Conservation (phyloP, 2,329 filamentous ascomycete genomes). For the Nemania abortiva region DNA sequence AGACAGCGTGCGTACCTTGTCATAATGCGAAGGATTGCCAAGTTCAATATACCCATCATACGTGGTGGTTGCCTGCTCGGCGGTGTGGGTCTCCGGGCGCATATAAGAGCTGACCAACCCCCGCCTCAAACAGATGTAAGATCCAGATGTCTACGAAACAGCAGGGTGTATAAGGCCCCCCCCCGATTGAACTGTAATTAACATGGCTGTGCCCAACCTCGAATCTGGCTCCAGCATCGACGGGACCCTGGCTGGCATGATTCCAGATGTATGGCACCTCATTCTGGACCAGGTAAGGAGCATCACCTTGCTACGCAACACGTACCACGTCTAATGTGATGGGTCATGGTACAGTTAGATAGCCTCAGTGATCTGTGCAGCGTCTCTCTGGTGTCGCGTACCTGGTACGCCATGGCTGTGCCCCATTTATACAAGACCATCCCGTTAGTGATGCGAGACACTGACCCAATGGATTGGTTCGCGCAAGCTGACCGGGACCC, state of each 20-base stretch:
- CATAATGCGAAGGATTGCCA: no score
- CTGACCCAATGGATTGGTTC: background rate
- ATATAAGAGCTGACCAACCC: no score
- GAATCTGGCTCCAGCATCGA: background rate
- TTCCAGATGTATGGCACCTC: slow-evolving; percentile 15
- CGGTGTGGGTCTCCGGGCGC: no score
- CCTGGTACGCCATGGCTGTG: slow-evolving; percentile 22
- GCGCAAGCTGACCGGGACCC: no score
- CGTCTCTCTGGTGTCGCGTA: slow-evolving; percentile 22
- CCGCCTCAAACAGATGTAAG: no score
- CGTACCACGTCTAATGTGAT: slow-evolving; percentile 15
- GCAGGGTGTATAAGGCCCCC: no score
- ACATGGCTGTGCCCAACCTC: slow-evolving; percentile 1
- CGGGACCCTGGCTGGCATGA: background rate
- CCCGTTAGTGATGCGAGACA: background rate
- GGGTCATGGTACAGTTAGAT: slow-evolving; percentile 17
- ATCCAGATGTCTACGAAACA: no score
- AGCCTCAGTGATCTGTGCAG: slow-evolving; percentile 24
- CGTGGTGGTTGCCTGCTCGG: no score
- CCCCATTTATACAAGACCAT: slow-evolving; percentile 31
- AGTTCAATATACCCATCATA: no score
- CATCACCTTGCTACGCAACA: background rate
- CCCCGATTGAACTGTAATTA: background rate
- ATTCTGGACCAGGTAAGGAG: slow-evolving; percentile 14
- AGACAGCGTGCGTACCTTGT: no score